Conservation (phyloP, 768 basidiomycete species). For the Russula ochroleuca region DNA sequence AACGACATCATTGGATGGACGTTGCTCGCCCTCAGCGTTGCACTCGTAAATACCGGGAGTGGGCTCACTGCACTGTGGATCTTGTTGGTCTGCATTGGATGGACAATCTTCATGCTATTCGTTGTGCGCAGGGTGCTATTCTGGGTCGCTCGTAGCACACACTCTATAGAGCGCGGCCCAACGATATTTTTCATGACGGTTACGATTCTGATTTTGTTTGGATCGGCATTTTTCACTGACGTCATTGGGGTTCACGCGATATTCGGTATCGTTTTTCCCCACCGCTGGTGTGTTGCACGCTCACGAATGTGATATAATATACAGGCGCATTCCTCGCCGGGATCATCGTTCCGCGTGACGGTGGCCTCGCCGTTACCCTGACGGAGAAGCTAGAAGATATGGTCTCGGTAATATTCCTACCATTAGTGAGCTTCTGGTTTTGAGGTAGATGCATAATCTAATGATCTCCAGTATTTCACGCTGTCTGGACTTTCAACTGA, state of each 20-base stretch:
- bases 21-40: constrained; percentile 84
- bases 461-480: constrained; percentile 70
- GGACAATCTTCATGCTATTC: constrained; percentile 71
- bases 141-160: constrained; percentile 74
- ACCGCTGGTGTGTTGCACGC: not conserved
- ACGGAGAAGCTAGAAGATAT: constrained; percentile 97
- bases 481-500: constrained; percentile 90
- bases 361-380: constrained; percentile 79
- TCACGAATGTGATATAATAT: not conserved
- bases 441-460: not conserved
- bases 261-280: constrained; percentile 51
- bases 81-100: constrained; percentile 73
- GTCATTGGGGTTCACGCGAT: constrained; percentile 89
- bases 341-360: constrained; percentile 79
- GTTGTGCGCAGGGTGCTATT: constrained; percentile 55
- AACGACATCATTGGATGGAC: constrained; percentile 78
- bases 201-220: constrained; percentile 76
- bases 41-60: constrained; percentile 82
- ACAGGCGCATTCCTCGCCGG: constrained; percentile 79
- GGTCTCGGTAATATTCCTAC: constrained; percentile 84
- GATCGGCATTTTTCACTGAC: constrained; percentile 89
- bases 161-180: constrained; percentile 77
- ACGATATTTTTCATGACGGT: constrained; percentile 86
- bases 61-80: constrained; percentile 85
- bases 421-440: constrained; percentile 50